These are phyloP conservation scores for Tetraselmis striata DNA, from an alignment of 139 green algal species.

Conservation along the genomic window DNA sequence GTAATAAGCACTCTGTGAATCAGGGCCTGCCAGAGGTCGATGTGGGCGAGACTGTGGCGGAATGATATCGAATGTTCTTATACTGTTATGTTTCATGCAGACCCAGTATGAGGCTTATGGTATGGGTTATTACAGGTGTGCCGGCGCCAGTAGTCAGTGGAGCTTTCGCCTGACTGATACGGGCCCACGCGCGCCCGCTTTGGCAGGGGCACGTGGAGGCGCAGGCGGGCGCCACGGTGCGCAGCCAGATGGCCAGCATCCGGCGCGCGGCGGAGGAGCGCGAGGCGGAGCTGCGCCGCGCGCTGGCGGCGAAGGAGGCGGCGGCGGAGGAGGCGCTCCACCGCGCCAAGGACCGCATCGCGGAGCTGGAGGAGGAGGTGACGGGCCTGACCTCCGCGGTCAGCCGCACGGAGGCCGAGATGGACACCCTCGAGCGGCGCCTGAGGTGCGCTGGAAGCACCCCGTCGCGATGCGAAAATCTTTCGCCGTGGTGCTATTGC, in stretches of 20 bases:
- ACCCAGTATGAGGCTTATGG: too few species aligned
- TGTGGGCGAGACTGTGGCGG: too few species aligned
- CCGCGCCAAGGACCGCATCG: neutral
- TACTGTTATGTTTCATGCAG: too few species aligned
- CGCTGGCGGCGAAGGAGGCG: conserved; percentile 8
- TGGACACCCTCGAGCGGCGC: neutral
- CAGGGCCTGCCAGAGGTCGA: too few species aligned
- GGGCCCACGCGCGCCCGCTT: too few species aligned
- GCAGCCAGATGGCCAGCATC: neutral
- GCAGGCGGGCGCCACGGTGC: neutral
- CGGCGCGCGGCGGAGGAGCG: conserved; percentile 8
- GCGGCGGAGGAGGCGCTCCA: neutral
- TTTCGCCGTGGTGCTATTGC: neutral
- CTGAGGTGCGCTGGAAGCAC: conserved; percentile 14
- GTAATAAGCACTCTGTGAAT: too few species aligned
- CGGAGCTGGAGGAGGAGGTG: neutral
- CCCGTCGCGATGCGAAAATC: neutral
- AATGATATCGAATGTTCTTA: too few species aligned
- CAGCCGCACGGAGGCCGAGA: neutral
- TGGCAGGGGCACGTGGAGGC: neutral
- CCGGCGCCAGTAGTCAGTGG: too few species aligned
- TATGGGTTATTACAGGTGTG: too few species aligned
- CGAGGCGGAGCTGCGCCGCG: conserved; percentile 21
- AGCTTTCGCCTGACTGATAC: too few species aligned
- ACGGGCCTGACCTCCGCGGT: neutral